Conservation (phyloP, 768 basidiomycete species). For the Auricularia auricula-judae region DNA sequence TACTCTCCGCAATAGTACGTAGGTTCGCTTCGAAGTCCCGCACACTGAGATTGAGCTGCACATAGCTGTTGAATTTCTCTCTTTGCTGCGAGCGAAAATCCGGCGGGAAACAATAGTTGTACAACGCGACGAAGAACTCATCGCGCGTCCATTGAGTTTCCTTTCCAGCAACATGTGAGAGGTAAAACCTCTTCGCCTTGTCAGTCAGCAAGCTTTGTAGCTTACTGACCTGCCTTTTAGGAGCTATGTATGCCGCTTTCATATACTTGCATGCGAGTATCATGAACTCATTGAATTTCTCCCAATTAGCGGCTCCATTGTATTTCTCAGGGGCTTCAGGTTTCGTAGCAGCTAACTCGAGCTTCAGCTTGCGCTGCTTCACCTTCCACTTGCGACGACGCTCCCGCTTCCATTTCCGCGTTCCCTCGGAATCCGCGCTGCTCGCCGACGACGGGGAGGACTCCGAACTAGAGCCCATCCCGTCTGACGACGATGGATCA, state of each 20-base stretch:
- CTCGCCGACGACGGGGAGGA: not conserved
- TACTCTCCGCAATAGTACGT: not conserved
- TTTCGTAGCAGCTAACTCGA: not conserved
- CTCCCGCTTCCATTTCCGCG: not conserved
- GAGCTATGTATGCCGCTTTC: not conserved
- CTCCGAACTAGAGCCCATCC: not conserved
- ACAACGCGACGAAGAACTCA: not conserved
- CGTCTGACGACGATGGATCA: not conserved
- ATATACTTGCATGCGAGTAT: not conserved
- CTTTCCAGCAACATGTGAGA: not conserved
- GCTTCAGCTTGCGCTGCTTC: not conserved
- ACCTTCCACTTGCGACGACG: not conserved
- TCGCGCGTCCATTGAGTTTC: not conserved
- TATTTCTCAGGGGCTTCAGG: not conserved
- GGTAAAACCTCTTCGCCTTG: not conserved
- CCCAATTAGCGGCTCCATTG: not conserved
- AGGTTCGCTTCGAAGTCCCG: not conserved
- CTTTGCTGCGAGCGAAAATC: not conserved
- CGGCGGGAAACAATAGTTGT: not conserved
- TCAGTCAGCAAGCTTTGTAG: not conserved
- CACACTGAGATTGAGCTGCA: not conserved
- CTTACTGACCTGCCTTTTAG: not conserved
- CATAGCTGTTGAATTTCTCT: not conserved
- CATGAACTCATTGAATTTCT: not conserved
- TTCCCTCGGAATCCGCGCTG: not conserved